phyloP scores from a whole-genome alignment of 2,329 filamentous ascomycete genomes.

The Fusarium sp. region DNA sequence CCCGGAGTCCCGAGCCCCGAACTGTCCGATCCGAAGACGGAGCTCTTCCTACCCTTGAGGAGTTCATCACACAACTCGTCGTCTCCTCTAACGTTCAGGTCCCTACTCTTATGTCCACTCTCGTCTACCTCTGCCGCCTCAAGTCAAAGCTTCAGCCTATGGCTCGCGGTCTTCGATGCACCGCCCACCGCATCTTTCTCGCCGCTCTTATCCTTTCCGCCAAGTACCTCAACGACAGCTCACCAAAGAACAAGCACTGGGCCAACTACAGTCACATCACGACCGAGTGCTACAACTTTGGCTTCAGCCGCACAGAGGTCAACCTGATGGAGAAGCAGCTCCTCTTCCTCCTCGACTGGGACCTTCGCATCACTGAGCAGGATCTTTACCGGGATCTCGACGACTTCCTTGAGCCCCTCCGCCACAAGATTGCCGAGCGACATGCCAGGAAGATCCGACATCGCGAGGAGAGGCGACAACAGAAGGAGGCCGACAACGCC shows the following conservation, averaged over 20 bases:
- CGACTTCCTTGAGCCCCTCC: constrained; percentile 88
- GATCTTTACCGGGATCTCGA: constrained; percentile 92
- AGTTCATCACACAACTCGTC: constrained; percentile 93
- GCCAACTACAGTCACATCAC: constrained; percentile 89
- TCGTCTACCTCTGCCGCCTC: constrained; percentile 92
- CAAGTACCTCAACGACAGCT: constrained; percentile 99
- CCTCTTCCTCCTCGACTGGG: constrained; percentile 94
- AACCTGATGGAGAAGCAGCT: constrained; percentile 99
- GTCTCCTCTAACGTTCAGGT: constrained; percentile 96
- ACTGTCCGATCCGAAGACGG: constrained; percentile 63
- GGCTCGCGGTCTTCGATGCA: constrained; percentile 96
- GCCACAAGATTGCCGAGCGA: constrained; percentile 67
- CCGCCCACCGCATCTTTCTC: constrained; percentile 97
- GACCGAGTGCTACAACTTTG: constrained; percentile 76
- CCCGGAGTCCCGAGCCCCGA: constrained; percentile 63
- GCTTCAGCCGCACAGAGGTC: constrained; percentile 94
- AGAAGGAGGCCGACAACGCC: constrained; percentile 55
- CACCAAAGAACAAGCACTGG: constrained; percentile 99
- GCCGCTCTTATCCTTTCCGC: constrained; percentile 87
- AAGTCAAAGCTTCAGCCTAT: constrained; percentile 89
- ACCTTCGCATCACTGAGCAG: constrained; percentile 85
- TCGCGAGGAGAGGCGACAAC: constrained; percentile 60
- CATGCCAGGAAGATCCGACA: constrained; percentile 65
- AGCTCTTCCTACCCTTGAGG: constrained; percentile 82
- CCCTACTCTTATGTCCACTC: constrained; percentile 94